A percentile compares a stretch with the other conserved stretches of the same genome.
Conservation (phyloP, 2,329 filamentous ascomycete genomes). For the Colletotrichum horii region DNA sequence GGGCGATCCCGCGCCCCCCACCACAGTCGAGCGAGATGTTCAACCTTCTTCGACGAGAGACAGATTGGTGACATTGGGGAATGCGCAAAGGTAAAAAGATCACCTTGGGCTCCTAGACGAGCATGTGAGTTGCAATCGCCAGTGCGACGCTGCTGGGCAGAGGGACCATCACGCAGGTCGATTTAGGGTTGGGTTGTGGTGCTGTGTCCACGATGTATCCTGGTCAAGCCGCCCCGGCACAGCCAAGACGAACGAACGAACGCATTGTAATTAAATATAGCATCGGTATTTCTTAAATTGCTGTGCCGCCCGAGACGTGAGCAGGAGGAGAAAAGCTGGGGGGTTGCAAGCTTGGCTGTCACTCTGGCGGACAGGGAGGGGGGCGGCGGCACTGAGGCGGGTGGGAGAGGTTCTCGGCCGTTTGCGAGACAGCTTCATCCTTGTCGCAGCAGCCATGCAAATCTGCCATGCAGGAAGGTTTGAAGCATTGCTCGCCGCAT, state of each 20-base stretch:
- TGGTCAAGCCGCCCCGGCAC: not conserved
- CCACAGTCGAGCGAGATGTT: not conserved
- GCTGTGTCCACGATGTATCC: not conserved
- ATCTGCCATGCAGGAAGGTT: not conserved
- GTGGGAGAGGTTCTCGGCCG: not conserved
- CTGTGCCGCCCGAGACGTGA: not conserved
- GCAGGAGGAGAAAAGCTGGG: not conserved
- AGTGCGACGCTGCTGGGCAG: not conserved
- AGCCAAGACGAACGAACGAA: not conserved
- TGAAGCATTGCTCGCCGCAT: not conserved
- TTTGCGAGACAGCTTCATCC: slow-evolving; percentile 4
- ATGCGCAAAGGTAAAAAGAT: not conserved
- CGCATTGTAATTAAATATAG: not conserved
- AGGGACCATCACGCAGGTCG: not conserved
- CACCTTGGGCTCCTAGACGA: not conserved
- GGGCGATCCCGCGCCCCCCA: not conserved
- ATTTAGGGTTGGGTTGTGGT: not conserved
- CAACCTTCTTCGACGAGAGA: not conserved
- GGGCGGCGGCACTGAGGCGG: not conserved
- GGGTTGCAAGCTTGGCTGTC: not conserved
- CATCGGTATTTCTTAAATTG: not conserved
- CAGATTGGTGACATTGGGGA: rapidly evolving
- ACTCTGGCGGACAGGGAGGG: not conserved
- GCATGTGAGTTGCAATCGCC: not conserved
- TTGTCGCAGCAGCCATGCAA: not conserved